Evolutionary conservation across 805 yeast species (phyloP).

Genomic region (Sugiyamaella chiloensis): DNA sequence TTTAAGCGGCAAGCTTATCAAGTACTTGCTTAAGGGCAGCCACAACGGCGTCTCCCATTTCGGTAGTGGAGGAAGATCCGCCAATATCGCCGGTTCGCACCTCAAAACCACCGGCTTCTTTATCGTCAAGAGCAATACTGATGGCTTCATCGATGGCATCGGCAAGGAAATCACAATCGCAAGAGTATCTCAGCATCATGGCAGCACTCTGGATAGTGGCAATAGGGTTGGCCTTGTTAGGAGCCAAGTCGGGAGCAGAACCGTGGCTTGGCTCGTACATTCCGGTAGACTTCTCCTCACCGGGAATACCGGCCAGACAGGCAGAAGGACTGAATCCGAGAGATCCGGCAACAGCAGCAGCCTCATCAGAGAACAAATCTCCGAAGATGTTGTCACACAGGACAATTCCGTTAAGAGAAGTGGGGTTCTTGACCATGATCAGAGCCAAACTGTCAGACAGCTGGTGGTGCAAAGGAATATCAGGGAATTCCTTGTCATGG

Average conservation of each 20-base stretch:
- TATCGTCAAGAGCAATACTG: constrained; percentile 77
- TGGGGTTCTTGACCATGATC: constrained; percentile 88
- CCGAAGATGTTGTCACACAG: constrained; percentile 95
- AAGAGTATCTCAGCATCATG: constrained; percentile 93
- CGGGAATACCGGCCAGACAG: constrained; percentile 89
- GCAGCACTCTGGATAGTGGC: constrained; percentile 98
- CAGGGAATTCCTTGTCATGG: constrained; percentile 82
- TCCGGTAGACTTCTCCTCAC: constrained; percentile 57
- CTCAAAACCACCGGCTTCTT: constrained; percentile 25
- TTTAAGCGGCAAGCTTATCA: not conserved
- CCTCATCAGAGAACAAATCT: constrained; percentile 94
- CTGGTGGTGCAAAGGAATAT: constrained; percentile 79
- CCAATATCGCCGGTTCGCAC: constrained; percentile 91
- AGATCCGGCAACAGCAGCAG: constrained; percentile 94
- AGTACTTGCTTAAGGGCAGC: not conserved
- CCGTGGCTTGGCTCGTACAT: constrained; percentile 99
- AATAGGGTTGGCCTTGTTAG: constrained; percentile 84
- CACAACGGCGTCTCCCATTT: constrained; percentile 15
- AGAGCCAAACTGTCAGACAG: constrained; percentile 98
- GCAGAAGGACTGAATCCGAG: constrained; percentile 92
- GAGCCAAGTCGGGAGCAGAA: constrained; percentile 96
- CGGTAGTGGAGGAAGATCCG: constrained; percentile 69
- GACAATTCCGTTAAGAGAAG: constrained; percentile 82
- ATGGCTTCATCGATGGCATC: constrained; percentile 90
- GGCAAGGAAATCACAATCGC: constrained; percentile 73